Evolutionary conservation across 2,329 filamentous ascomycete genomes (phyloP).

Genomic region (Alternaria hordeiaustralica): DNA sequence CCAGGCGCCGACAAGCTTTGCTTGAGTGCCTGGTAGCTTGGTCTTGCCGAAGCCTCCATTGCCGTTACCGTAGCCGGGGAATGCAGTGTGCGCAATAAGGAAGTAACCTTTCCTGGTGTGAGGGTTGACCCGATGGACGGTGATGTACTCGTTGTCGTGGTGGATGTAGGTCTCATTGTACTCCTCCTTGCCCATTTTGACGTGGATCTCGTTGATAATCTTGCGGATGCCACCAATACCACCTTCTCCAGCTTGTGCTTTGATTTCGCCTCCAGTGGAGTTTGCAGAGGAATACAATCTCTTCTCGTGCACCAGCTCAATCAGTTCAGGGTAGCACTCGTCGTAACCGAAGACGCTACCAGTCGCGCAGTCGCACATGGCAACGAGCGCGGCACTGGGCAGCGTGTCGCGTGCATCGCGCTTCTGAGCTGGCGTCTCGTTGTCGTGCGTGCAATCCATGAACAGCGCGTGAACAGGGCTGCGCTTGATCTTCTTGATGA

Average conservation of each 20-base stretch:
- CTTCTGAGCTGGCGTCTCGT: conserved; percentile 94
- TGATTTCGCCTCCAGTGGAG: conserved; percentile 65
- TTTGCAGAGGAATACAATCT: conserved; percentile 81
- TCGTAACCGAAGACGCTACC: conserved; percentile 99
- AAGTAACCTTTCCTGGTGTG: conserved; percentile 93
- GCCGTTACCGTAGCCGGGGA: conserved; percentile 85
- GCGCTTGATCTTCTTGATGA: conserved; percentile 82
- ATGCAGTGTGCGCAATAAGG: conserved; percentile 93
- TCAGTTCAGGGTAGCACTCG: conserved; percentile 88
- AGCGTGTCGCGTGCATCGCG: conserved; percentile 92
- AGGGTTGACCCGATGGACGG: conserved; percentile 92
- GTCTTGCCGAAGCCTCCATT: conserved; percentile 83
- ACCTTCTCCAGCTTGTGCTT: conserved; percentile 72
- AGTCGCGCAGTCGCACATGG: conserved; percentile 93
- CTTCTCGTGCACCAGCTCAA: conserved; percentile 92
- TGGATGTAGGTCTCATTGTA: conserved; percentile 97
- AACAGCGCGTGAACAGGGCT: conserved; percentile 91
- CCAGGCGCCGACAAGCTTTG: conserved; percentile 88
- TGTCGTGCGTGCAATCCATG: conserved; percentile 99
- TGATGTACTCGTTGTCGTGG: conserved; percentile 95
- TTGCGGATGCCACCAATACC: conserved; percentile 93
- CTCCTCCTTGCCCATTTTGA: conserved; percentile 90
- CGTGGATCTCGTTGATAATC: conserved; percentile 92
- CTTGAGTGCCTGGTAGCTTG: conserved; percentile 81
- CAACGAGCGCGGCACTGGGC: conserved; percentile 90